Base-by-base conservation (phyloP, 768 basidiomycete species). In the Vararia minispora region DNA sequence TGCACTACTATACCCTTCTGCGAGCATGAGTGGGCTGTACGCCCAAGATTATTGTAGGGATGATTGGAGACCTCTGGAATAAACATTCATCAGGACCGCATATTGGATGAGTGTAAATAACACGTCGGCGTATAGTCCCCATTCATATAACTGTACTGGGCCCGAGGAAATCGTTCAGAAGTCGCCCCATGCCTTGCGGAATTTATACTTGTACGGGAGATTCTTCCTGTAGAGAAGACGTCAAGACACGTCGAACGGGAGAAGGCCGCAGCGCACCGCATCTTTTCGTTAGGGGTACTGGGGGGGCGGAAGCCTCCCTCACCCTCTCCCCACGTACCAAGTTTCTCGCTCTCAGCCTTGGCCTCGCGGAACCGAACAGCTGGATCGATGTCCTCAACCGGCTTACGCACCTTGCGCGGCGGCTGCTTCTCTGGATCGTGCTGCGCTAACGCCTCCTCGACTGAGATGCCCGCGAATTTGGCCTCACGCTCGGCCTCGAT, bases 201-300 rank as follows among this genome's bases (percentile, higher is more conserved):
- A 88, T 61, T 89, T 90, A 59, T 88, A 89, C 86, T 90, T 90
- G 73, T 90, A 90, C 11, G 87, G 87, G 37, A 86, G 47, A 54
- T 88, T 88, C 62, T 71, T 83, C 57, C 80, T 79, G 52, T 14
- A 32, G 20, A 35, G 22, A 20, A 22, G n/a, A 14, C 24, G 12
- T 43, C 14, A 38, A 42, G 7, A 21, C 21, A 10, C 16, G 28
- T 18, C 10, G n/a, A 42, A 16, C 16, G 14, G 16, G 6, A 39
- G 5, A 14, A 28, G 23, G n/a, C 33, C 10, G 13, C 9, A 26
- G 42, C 22, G n/a, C 10, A 77, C 74, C 84, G 74, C 70, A 90
- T 65, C 57, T 74, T 83, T 45, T 94, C 91, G 30, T 65, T 66
- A 1, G 80, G 61, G n/a, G 72, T 72, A 36, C 68, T 74, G n/a